Evolutionary conservation across 164 flowering plant genomes (phyloP).

Genomic region (Vitis vinifera): ASM3070453v1 NC_081811.1:26741501-26742000

Average conservation of each 20-base stretch:
- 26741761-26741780: neutral
- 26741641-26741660: constrained; percentile 13
- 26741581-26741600: constrained; percentile 1
- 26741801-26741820: neutral
- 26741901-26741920: no score
- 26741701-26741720: constrained; percentile 2
- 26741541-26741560: neutral
- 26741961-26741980: constrained; percentile 8
- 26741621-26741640: constrained; percentile 14
- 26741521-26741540: neutral
- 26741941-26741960: neutral
- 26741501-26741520: neutral
- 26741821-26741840: constrained; percentile 3
- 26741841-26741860: constrained; percentile 13
- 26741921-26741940: no score
- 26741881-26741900: neutral
- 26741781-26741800: neutral
- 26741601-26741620: neutral
- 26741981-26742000: neutral
- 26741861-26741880: constrained; percentile 6
- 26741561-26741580: neutral
- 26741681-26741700: neutral
- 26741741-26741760: neutral
- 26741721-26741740: neutral
- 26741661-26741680: constrained; percentile 11